Base-by-base conservation (phyloP, 768 basidiomycete species). In the Harrya chromipes region DNA sequence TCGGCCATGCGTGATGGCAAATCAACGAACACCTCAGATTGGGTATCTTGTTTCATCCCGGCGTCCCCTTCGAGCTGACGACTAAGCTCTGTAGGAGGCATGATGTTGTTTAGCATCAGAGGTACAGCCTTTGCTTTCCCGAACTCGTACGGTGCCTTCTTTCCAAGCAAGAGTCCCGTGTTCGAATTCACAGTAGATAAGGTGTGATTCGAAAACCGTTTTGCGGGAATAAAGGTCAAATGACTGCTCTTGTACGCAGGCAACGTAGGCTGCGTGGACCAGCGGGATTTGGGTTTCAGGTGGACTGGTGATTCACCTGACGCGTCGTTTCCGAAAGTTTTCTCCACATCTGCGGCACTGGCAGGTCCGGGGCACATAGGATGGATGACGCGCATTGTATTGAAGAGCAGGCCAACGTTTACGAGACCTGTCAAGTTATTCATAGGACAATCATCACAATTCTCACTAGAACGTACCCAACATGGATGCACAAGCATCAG, bases 381-480 rank as follows among this genome's bases (percentile, higher is more conserved):
- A 9, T 73, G 71, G 29, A 90, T 68, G 43, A 85, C 74, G 10
- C 81, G 78, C 61, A 87, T 78, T 10, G 83, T 86, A 60, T 84
- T 86, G 70, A 77, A 81, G 24, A 88, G 73, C n/a, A 89, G 70
- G 9, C 76, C 49, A 23, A 85, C 83, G 57, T 89, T 83, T 20
- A 80, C 79, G 23, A 82, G 56, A 37, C 85, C 87, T 90, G 50
- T 6, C 27, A 57, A 12, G 19, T 46, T 29, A 41, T 55, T 11
- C 54, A 27, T 16, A 37, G 27, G 35, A 26, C 13, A n/a, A 34
- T 39, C 17, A 16, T 33, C 13, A 23, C 39, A 16, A 24, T 24
- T 42, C 23, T 23, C 26, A 19, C 4, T 21, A 17, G 3, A 29
- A 63, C 79, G 55, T 60, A 83, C 84, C 81, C 31, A 85, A 71